These are phyloP conservation scores for Xylaria cubensis DNA, from an alignment of 495 filamentous ascomycete genomes.

Conservation along the genomic window DNA sequence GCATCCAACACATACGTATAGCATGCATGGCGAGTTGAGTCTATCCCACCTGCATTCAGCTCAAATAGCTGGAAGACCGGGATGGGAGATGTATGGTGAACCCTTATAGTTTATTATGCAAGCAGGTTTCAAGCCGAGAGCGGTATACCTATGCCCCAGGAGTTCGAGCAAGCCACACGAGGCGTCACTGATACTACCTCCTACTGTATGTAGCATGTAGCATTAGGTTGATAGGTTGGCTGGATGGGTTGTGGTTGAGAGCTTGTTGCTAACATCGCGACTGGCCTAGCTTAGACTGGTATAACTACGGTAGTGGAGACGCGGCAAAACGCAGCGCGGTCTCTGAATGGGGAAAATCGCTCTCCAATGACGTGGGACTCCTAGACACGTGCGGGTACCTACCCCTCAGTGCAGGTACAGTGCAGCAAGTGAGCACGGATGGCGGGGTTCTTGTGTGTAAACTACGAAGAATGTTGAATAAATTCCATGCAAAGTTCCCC, in stretches of 20 bases:
- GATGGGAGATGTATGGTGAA: background rate
- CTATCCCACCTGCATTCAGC: background rate
- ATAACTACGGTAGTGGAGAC: background rate
- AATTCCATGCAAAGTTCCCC: slow-evolving; percentile 12
- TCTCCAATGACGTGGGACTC: slow-evolving; percentile 15
- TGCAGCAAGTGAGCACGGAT: background rate
- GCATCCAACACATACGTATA: background rate
- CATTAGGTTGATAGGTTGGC: background rate
- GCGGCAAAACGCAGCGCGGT: slow-evolving; percentile 9
- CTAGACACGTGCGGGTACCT: slow-evolving; percentile 9
- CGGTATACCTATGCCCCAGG: background rate
- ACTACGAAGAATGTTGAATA: too few relatives aligned
- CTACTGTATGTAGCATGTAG: too few relatives aligned
- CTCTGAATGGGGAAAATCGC: slow-evolving; percentile 1
- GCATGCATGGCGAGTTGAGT: slow-evolving; percentile 17
- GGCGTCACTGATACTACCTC: background rate
- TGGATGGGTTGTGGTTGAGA: background rate
- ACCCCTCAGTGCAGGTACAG: slow-evolving; percentile 10
- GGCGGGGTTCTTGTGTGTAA: slow-evolving; percentile 9
- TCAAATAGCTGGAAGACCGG: background rate
- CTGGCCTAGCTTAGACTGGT: slow-evolving; percentile 5
- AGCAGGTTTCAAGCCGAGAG: background rate
- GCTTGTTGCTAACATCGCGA: slow-evolving; percentile 4
- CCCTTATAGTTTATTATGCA: background rate
- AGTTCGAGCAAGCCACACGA: slow-evolving; percentile 9